A percentile compares a stretch with the other conserved stretches of the same genome.
Evolutionary conservation across 1,139 yeast species (phyloP).

Genomic region (Schizosaccharomyces versatilis): DNA sequence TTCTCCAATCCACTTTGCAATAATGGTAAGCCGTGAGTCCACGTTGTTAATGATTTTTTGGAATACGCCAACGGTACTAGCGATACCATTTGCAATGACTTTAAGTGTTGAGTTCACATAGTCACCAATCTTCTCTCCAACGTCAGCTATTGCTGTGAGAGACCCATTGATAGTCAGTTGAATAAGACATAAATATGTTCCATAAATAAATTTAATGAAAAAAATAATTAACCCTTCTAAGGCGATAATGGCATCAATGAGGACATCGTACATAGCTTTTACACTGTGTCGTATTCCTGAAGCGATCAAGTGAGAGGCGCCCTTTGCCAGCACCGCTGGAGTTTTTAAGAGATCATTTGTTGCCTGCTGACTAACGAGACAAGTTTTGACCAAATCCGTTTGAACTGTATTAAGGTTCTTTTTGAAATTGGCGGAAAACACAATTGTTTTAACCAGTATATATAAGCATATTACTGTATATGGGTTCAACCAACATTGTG

Average conservation of each 20-base stretch:
- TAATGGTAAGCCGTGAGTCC: slow-evolving; percentile 20
- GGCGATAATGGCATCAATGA: slow-evolving; percentile 30
- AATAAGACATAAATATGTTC: slow-evolving; percentile 67
- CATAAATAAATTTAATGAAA: slow-evolving; percentile 47
- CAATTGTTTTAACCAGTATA: slow-evolving; percentile 18
- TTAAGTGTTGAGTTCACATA: slow-evolving; percentile 40
- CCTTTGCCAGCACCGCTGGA: slow-evolving; percentile 34
- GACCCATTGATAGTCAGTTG: slow-evolving; percentile 54
- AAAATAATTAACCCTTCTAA: slow-evolving; percentile 41
- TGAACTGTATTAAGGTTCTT: slow-evolving; percentile 16
- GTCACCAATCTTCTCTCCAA: slow-evolving; percentile 38
- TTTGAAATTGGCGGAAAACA: slow-evolving; percentile 16
- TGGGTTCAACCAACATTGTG: slow-evolving; percentile 19
- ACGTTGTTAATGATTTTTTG: slow-evolving; percentile 29
- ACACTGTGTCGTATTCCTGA: slow-evolving; percentile 28
- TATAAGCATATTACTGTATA: slow-evolving; percentile 18
- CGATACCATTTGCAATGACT: slow-evolving; percentile 34
- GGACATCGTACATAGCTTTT: slow-evolving; percentile 22
- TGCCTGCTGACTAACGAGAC: slow-evolving; percentile 27
- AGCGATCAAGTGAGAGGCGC: slow-evolving; percentile 32
- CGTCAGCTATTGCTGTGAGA: slow-evolving; percentile 49
- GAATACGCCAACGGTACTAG: slow-evolving; percentile 36
- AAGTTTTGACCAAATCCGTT: slow-evolving; percentile 18
- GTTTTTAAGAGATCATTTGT: slow-evolving; percentile 26
- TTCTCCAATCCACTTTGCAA: slow-evolving; percentile 34